Conservation (phyloP, 2,329 filamentous ascomycete genomes). For the Neoascochyta sp. region DNA sequence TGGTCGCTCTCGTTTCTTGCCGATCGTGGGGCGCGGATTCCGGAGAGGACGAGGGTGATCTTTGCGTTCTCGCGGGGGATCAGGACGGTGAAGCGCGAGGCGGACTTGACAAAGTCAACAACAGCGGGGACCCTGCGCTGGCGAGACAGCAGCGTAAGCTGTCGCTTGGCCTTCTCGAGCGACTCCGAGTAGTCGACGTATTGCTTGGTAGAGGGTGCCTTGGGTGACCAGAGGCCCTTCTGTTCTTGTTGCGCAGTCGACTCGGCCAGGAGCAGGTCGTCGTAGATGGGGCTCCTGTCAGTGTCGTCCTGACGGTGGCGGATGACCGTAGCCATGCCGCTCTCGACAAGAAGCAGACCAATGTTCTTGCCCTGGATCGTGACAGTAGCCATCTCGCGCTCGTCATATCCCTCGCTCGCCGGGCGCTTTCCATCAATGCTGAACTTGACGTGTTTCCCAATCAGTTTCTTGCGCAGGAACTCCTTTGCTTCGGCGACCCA, state of each 20-base stretch:
- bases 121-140: slow-evolving; percentile 91
- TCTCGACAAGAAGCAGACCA: slow-evolving; percentile 79
- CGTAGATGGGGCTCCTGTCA: slow-evolving; percentile 90
- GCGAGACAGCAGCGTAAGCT: slow-evolving; percentile 79
- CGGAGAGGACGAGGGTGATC: slow-evolving; percentile 88
- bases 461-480: slow-evolving; percentile 86
- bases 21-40: slow-evolving; percentile 85
- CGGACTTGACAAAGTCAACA: slow-evolving; percentile 97
- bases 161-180: slow-evolving; percentile 91
- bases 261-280: slow-evolving; percentile 77
- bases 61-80: slow-evolving; percentile 92
- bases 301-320: slow-evolving; percentile 92
- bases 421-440: slow-evolving; percentile 87
- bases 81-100: slow-evolving; percentile 86
- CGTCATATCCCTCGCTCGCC: slow-evolving; percentile 85
- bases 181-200: slow-evolving; percentile 90
- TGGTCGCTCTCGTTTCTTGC: slow-evolving; percentile 75
- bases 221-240: slow-evolving; percentile 94
- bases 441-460: slow-evolving; percentile 91
- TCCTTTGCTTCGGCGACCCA: slow-evolving; percentile 95
- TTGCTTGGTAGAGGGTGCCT: slow-evolving; percentile 75
- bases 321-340: slow-evolving; percentile 89
- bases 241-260: slow-evolving; percentile 77
- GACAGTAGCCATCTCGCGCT: slow-evolving; percentile 89
- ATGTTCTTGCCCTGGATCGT: slow-evolving; percentile 82